Conservation (phyloP, 371 early-diverging fungal species). For the Mucor sp. region DNA sequence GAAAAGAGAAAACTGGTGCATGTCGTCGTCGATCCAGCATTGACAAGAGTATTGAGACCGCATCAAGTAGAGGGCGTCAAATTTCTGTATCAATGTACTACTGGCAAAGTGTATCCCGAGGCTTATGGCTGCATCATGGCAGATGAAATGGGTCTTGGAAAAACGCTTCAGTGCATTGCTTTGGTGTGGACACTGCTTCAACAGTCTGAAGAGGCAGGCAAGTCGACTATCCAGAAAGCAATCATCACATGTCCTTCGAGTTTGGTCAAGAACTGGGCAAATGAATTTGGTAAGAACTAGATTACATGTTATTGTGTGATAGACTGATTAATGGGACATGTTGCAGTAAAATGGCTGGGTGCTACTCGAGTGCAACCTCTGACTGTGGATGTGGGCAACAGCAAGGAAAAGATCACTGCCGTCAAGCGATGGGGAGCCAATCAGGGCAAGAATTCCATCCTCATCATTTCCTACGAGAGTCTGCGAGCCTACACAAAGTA, state of each 20-base stretch:
- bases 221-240: constrained; percentile 91
- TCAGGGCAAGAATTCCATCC: constrained; percentile 86
- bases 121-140: constrained; percentile 93
- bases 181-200: constrained; percentile 93
- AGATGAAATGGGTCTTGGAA: constrained; percentile 98
- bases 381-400: constrained; percentile 81
- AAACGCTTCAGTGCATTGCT: constrained; percentile 93
- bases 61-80: constrained; percentile 94
- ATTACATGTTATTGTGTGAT: neutral
- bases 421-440: constrained; percentile 81
- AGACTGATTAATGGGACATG: constrained; percentile 3
- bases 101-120: constrained; percentile 68
- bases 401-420: constrained; percentile 82
- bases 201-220: constrained; percentile 87
- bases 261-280: constrained; percentile 87
- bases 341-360: constrained; percentile 88
- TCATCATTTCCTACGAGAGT: constrained; percentile 96
- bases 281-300: constrained; percentile 65
- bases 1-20: constrained; percentile 54
- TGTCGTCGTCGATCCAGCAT: constrained; percentile 82
- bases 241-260: constrained; percentile 85
- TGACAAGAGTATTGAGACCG: constrained; percentile 86
- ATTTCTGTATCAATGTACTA: constrained; percentile 92
- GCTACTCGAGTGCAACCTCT: constrained; percentile 77
- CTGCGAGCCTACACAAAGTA: constrained; percentile 79